phyloP scores from a whole-genome alignment of 495 filamentous ascomycete genomes.

The Penicillium flavigenum region DNA sequence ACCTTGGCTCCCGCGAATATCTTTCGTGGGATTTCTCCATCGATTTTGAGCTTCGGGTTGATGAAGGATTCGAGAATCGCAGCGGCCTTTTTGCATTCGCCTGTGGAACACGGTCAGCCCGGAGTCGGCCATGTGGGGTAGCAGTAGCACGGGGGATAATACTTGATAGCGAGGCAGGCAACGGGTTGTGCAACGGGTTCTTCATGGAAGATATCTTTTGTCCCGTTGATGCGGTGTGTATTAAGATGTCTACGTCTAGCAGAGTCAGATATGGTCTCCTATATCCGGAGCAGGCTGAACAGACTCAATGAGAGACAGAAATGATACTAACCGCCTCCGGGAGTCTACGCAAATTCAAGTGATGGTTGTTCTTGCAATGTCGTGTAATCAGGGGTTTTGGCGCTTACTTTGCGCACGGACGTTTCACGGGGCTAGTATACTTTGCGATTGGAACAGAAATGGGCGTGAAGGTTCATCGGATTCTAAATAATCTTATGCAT shows the following conservation, averaged over 20 bases:
- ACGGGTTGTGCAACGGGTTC: constrained; percentile 48
- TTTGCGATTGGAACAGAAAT: background rate
- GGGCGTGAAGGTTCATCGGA: background rate
- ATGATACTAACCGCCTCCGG: background rate
- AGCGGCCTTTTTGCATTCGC: constrained; percentile 78
- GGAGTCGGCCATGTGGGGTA: background rate
- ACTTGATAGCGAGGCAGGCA: constrained; percentile 59
- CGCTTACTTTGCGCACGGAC: background rate
- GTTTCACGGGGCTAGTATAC: background rate
- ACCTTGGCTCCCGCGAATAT: constrained; percentile 86
- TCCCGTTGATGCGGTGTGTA: background rate
- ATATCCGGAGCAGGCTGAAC: background rate
- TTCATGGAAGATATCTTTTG: constrained; percentile 3
- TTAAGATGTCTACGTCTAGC: background rate
- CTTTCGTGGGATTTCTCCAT: constrained; percentile 83
- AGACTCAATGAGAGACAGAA: background rate
- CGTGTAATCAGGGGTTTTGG: background rate
- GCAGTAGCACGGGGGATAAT: constrained; percentile 17
- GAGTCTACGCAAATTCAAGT: background rate
- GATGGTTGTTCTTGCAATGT: background rate
- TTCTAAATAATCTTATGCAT: background rate
- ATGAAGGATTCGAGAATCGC: constrained; percentile 90
- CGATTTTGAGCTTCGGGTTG: constrained; percentile 74
- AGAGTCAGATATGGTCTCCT: background rate
- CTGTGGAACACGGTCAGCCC: constrained; percentile 32